Evolutionary conservation across 257 asterid species (phyloP).

Genomic region (Scutellaria galericulata): DNA sequence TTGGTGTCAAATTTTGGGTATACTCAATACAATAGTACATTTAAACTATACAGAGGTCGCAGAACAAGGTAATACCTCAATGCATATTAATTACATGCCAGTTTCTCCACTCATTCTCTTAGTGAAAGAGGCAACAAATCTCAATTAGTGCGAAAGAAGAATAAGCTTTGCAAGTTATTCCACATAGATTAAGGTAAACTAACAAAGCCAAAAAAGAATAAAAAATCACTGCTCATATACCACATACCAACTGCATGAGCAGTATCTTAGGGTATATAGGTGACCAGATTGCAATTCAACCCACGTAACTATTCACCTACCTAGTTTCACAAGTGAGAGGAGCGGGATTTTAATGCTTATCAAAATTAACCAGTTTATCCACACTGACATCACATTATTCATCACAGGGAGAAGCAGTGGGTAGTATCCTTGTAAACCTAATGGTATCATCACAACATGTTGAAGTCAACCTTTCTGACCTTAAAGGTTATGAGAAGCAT

Average conservation of each 20-base stretch:
- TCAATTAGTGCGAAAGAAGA: background rate
- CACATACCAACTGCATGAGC: background rate
- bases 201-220: no score
- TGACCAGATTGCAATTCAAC: background rate
- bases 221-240: slow-evolving; percentile 4
- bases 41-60: background rate
- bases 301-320: background rate
- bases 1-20: slow-evolving; percentile 6
- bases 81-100: background rate
- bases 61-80: no score
- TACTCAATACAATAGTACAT: background rate
- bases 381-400: slow-evolving; percentile 23
- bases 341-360: slow-evolving; percentile 20
- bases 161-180: no score
- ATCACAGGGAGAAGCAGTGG: slow-evolving; percentile 77
- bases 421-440: slow-evolving; percentile 67
- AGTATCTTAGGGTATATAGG: background rate
- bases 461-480: slow-evolving; percentile 77
- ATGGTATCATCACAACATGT: slow-evolving; percentile 64
- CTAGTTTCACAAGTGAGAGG: slow-evolving; percentile 12
- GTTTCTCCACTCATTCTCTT: background rate
- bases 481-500: slow-evolving; percentile 82
- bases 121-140: background rate
- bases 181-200: no score
- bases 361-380: slow-evolving; percentile 15